phyloP scores from a whole-genome alignment of 139 green algal species.

The Klebsormidium nitens region DNA sequence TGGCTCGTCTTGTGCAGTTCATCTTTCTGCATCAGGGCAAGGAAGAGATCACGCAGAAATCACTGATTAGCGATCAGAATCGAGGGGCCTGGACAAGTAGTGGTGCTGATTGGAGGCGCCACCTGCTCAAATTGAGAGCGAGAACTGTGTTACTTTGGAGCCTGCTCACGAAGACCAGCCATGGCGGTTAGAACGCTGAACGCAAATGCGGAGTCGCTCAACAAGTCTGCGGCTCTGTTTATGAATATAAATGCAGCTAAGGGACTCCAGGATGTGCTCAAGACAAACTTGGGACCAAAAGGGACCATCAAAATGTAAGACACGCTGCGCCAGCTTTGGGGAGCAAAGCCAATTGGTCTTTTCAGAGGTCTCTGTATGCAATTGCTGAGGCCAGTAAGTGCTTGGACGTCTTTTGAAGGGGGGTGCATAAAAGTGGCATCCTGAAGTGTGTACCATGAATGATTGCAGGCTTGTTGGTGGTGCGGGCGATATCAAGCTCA shows the following conservation, averaged over 20 bases:
- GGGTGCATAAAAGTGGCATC: no score
- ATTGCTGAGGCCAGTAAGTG: no score
- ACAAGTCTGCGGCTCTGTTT: conserved; percentile 77
- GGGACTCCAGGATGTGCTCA: conserved; percentile 96
- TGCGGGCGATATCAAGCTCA: conserved; percentile 91
- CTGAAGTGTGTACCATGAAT: no score
- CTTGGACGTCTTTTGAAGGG: no score
- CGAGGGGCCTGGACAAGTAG: neutral
- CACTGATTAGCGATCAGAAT: neutral
- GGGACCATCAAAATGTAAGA: conserved; percentile 98
- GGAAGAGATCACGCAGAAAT: neutral
- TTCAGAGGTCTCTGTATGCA: no score
- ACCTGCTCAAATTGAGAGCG: no score
- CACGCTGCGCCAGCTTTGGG: neutral
- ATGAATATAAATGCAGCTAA: conserved; percentile 99
- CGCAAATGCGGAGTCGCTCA: conserved; percentile 89
- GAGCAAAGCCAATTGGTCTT: no score
- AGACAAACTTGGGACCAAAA: conserved; percentile 93
- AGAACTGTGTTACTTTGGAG: neutral
- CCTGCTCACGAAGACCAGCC: no score
- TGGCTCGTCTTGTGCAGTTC: neutral
- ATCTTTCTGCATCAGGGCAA: no score
- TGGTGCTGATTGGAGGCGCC: neutral
- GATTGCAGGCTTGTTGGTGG: conserved; percentile 45
- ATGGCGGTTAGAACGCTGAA: conserved; percentile 65